Conservation (phyloP, 495 filamentous ascomycete species). For the Neurospora sp. region DNA sequence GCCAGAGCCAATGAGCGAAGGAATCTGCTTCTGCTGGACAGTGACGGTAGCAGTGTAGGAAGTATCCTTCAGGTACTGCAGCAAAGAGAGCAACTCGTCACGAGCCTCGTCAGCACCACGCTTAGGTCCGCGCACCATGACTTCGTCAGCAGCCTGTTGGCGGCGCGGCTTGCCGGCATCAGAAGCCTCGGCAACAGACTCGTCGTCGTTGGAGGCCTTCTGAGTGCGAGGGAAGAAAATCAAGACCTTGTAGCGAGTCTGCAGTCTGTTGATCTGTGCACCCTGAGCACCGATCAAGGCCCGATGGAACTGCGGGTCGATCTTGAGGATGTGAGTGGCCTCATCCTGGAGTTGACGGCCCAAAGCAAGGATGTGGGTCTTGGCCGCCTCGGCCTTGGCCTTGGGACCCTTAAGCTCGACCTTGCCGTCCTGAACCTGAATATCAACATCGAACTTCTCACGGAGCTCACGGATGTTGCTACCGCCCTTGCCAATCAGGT, state of each 20-base stretch:
- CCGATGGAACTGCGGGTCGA: slow-evolving; percentile 75
- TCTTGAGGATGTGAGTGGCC: slow-evolving; percentile 72
- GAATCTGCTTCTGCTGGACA: slow-evolving; percentile 79
- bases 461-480: slow-evolving; percentile 93
- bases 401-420: slow-evolving; percentile 52
- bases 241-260: slow-evolving; percentile 81
- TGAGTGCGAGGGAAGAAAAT: slow-evolving; percentile 82
- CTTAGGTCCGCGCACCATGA: slow-evolving; percentile 80
- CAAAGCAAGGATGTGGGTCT: slow-evolving; percentile 60
- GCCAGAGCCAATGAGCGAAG: slow-evolving; percentile 79
- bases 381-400: slow-evolving; percentile 69
- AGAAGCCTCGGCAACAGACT: slow-evolving; percentile 58
- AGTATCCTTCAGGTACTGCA: slow-evolving; percentile 81
- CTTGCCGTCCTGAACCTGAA: slow-evolving; percentile 69
- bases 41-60: slow-evolving; percentile 67
- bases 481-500: slow-evolving; percentile 83
- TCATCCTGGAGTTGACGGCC: slow-evolving; percentile 80
- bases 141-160: slow-evolving; percentile 79
- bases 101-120: slow-evolving; percentile 83
- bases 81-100: slow-evolving; percentile 74
- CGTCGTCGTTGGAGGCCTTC: slow-evolving; percentile 53
- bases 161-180: slow-evolving; percentile 59
- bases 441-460: slow-evolving; percentile 95
- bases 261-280: slow-evolving; percentile 82
- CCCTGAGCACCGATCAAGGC: slow-evolving; percentile 86